Conservation (phyloP, 345 rosid species). For the Melaleuca quinquenervia region DNA sequence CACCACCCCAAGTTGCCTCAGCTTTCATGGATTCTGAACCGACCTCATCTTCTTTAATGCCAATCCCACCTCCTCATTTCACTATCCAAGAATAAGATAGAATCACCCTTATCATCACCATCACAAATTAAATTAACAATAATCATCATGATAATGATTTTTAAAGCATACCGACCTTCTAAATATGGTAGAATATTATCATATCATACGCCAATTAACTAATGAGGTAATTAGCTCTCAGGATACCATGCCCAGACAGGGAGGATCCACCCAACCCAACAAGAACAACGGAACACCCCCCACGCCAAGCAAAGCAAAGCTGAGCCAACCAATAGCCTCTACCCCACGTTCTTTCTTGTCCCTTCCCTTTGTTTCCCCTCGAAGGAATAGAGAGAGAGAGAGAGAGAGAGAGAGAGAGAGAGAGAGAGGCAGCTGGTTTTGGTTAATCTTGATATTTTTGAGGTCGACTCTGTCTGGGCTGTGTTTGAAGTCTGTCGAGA, state of each 20-base stretch:
- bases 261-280: background rate
- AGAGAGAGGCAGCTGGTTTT: background rate
- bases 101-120: background rate
- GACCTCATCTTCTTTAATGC: background rate
- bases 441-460: background rate
- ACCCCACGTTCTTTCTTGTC: background rate
- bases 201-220: background rate
- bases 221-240: background rate
- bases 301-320: background rate
- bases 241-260: background rate
- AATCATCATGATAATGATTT: background rate
- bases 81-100: background rate
- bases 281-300: background rate
- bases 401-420: background rate
- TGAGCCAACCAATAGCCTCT: background rate
- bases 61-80: background rate
- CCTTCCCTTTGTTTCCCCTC: background rate
- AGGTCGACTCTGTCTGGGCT: background rate
- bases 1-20: background rate
- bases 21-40: background rate
- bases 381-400: background rate
- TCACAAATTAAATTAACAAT: background rate
- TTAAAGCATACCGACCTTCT: background rate
- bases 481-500: background rate
- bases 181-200: background rate